Evolutionary conservation across 2,329 filamentous ascomycete genomes (phyloP).

Genomic region (Hyphodiscus sp.): DNA sequence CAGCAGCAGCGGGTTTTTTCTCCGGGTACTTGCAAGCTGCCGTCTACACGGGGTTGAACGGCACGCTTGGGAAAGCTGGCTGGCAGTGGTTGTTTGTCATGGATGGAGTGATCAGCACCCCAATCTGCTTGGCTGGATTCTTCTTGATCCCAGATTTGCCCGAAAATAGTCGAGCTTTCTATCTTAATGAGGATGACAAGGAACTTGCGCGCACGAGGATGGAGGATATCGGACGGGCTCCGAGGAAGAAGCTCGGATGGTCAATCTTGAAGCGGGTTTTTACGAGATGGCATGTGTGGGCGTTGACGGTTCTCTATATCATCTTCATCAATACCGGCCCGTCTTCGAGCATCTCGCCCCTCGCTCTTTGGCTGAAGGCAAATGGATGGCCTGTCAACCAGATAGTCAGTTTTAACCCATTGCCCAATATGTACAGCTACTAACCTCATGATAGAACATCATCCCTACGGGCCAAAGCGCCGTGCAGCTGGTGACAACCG

Average conservation of each 20-base stretch:
- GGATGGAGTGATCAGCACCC: slow-evolving; percentile 31
- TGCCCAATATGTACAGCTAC: neutral
- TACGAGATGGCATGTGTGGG: slow-evolving; percentile 34
- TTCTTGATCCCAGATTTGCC: slow-evolving; percentile 30
- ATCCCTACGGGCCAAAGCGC: slow-evolving; percentile 42
- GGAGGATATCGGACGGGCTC: slow-evolving; percentile 22
- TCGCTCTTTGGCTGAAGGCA: slow-evolving; percentile 37
- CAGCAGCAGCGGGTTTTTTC: slow-evolving; percentile 36
- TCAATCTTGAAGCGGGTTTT: slow-evolving; percentile 24
- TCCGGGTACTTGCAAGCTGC: slow-evolving; percentile 39
- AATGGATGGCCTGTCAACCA: slow-evolving; percentile 39
- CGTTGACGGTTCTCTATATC: slow-evolving; percentile 32
- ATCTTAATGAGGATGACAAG: slow-evolving; percentile 20
- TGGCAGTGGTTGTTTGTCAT: slow-evolving; percentile 42
- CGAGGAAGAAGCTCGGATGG: slow-evolving; percentile 25
- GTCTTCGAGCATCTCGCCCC: slow-evolving; percentile 31
- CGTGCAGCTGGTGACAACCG: slow-evolving; percentile 46
- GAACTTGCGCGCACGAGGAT: slow-evolving; percentile 14
- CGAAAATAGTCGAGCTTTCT: slow-evolving; percentile 32
- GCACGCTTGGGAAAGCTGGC: slow-evolving; percentile 32
- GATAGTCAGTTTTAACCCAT: slow-evolving; percentile 32
- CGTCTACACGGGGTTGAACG: slow-evolving; percentile 35
- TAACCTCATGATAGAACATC: slow-evolving; percentile 32
- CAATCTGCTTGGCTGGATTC: slow-evolving; percentile 24
- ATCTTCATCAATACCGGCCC: slow-evolving; percentile 34